Evolutionary conservation across 148 eudicot species (phyloP).

Genomic region (Rhododendron kiyosumense): DNA sequence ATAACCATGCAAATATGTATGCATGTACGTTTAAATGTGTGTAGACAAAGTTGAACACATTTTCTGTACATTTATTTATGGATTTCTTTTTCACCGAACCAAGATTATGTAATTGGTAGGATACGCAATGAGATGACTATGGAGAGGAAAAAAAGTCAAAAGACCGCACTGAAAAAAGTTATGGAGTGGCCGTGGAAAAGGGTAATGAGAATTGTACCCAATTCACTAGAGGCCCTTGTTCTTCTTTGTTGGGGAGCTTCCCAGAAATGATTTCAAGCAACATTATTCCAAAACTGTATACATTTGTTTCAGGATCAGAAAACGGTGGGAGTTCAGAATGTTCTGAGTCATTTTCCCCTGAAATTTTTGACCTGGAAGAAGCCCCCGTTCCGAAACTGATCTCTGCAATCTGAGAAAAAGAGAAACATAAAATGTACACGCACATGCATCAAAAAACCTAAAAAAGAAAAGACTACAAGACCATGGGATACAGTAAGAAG

Average conservation of each 20-base stretch:
- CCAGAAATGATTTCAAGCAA: constrained; percentile 82
- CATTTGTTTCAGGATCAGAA: constrained; percentile 50
- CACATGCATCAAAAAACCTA: neutral
- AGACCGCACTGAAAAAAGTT: neutral
- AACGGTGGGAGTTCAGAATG: constrained; percentile 32
- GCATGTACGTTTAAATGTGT: neutral
- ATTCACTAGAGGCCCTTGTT: constrained; percentile 54
- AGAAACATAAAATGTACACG: neutral
- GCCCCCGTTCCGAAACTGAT: constrained; percentile 35
- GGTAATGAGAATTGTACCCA: constrained; percentile 47
- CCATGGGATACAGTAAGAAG: neutral
- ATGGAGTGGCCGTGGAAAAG: neutral
- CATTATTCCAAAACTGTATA: constrained; percentile 66
- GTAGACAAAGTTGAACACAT: neutral
- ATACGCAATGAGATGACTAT: neutral
- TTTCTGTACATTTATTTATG: neutral
- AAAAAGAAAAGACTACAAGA: neutral
- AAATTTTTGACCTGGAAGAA: constrained; percentile 24
- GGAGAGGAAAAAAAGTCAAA: neutral
- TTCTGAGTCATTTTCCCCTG: constrained; percentile 31
- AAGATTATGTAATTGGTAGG: neutral
- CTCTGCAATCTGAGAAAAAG: constrained; percentile 55
- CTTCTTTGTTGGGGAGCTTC: constrained; percentile 55
- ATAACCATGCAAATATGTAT: neutral
- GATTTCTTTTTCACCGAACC: neutral